Evolutionary conservation across 2,329 filamentous ascomycete species (phyloP), one percentile per base, ranked within the genome.

Genomic region (Chrysoporthe deuterocubensis): DNA sequence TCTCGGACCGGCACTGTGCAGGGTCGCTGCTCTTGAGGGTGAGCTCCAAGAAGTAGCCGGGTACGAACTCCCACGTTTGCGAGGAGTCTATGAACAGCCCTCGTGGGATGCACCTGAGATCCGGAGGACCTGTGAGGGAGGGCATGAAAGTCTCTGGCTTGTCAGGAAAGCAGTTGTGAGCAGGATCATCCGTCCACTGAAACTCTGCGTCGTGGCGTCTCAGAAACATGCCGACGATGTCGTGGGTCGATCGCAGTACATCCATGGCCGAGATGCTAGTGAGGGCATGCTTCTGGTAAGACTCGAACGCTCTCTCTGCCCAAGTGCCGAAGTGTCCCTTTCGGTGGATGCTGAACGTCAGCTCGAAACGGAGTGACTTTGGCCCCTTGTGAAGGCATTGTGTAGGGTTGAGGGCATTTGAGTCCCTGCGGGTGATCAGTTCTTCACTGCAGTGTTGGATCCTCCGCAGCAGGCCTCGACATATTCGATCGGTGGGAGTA

Each of bases 391-490:
- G 67, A 3, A 56, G 56, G 54, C 70, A 74, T 68, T 73, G 72
- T 44, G 76, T 76, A 32, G 48, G 14, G 57, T 82, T 79, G 21
- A 84, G 77, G 16, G 85, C 85, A 42, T 73, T 74, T 18, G 81
- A 80, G 73, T 87, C 85, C 69, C 81, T 82, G 67, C 85, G 81
- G 34, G 84, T 86, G 72, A 87, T 82, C 67, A 87, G 78, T 74
- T 87, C 85, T 52, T 81, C 75, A 67, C 80, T 82, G 77, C 83
- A 84, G 73, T 86, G 83, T 71, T 84, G 80, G 57, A 87, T 78
- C 50, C 83, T 83, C 40, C 81, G 80, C 14, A 86, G 73, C n/a
- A 87, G 74, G 2, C 80, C 83, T 48, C 81, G 78, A 72, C 82
- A 84, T 58, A 86, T 74, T n/a, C 80, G 78, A 67, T 83, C 80